A percentile compares a stretch with the other conserved stretches of the same genome.
Conservation (phyloP, 495 filamentous ascomycete species). For the Xylaria cubensis region DNA sequence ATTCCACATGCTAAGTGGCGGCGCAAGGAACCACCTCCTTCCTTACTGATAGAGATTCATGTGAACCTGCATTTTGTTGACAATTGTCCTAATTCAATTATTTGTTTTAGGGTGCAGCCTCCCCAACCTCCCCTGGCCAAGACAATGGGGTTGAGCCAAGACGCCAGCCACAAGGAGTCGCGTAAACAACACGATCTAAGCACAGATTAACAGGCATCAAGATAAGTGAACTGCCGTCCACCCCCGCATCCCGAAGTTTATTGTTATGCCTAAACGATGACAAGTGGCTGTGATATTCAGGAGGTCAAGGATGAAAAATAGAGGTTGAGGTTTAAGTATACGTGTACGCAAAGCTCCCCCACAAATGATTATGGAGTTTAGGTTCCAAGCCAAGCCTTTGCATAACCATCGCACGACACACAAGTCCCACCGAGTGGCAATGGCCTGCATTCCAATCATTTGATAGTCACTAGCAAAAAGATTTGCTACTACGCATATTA, state of each 20-base stretch:
- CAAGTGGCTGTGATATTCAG: slow-evolving; percentile 20
- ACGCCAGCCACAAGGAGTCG: slow-evolving; percentile 24
- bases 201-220: slow-evolving; percentile 20
- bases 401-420: neutral
- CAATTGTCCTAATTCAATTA: slow-evolving; percentile 6
- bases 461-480: slow-evolving; percentile 2
- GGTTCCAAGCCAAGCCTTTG: slow-evolving; percentile 6
- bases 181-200: slow-evolving; percentile 19
- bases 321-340: slow-evolving; percentile 4
- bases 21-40: slow-evolving; percentile 6
- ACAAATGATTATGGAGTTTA: slow-evolving; percentile 18
- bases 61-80: neutral
- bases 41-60: neutral
- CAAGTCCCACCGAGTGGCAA: slow-evolving; percentile 22
- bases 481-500: neutral
- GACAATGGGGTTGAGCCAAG: slow-evolving; percentile 15
- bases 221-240: slow-evolving; percentile 5
- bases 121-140: slow-evolving; percentile 20
- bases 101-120: slow-evolving; percentile 2
- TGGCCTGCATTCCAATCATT: slow-evolving; percentile 19
- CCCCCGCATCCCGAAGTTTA: neutral
- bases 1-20: slow-evolving; percentile 14
- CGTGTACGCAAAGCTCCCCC: slow-evolving; percentile 23
- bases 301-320: slow-evolving; percentile 11
- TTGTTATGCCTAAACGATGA: slow-evolving; percentile 11